Percentiles rank a stretch among this genome's conserved stretches.
Conservation (phyloP, 257 asterid genomes). For the Forsythia viridissima region DNA sequence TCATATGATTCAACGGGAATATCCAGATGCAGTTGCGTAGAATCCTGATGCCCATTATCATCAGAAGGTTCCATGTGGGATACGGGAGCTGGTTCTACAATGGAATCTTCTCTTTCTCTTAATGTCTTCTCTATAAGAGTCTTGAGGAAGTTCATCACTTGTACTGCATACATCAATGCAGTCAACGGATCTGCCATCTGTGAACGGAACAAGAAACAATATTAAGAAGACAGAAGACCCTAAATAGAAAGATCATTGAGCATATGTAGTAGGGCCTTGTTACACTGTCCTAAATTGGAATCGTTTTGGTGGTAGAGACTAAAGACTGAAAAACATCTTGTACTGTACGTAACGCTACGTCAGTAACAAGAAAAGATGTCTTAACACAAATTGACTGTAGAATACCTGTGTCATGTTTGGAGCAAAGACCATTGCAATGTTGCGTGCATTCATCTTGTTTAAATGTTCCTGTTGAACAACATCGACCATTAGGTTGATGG, state of each 20-base stretch:
- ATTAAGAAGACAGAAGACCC: conserved; percentile 1
- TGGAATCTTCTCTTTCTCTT: conserved; percentile 61
- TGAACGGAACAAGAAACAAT: not conserved
- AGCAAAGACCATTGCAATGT: conserved; percentile 97
- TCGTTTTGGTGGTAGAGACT: not conserved
- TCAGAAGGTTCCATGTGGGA: conserved; percentile 55
- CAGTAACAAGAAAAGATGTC: not conserved
- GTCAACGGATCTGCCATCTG: conserved; percentile 95
- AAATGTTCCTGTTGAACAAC: conserved; percentile 79
- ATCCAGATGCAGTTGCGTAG: conserved; percentile 36
- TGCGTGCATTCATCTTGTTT: conserved; percentile 94
- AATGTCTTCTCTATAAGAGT: conserved; percentile 80
- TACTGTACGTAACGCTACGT: not conserved
- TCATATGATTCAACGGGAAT: conserved; percentile 32
- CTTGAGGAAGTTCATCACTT: conserved; percentile 92
- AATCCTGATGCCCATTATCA: conserved; percentile 59
- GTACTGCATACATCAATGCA: conserved; percentile 91
- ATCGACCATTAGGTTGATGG: conserved; percentile 91
- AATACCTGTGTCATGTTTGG: conserved; percentile 98
- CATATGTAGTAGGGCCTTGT: not conserved
- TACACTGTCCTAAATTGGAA: not conserved
- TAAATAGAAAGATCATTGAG: not conserved
- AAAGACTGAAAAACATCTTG: not conserved
- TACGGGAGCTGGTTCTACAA: conserved; percentile 44
- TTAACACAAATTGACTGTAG: not conserved